Percentiles rank a stretch among this genome's conserved stretches.
These are phyloP conservation scores for Picochlorum sp. DNA, from an alignment of 139 green algal species.

Conservation along the genomic window DNA sequence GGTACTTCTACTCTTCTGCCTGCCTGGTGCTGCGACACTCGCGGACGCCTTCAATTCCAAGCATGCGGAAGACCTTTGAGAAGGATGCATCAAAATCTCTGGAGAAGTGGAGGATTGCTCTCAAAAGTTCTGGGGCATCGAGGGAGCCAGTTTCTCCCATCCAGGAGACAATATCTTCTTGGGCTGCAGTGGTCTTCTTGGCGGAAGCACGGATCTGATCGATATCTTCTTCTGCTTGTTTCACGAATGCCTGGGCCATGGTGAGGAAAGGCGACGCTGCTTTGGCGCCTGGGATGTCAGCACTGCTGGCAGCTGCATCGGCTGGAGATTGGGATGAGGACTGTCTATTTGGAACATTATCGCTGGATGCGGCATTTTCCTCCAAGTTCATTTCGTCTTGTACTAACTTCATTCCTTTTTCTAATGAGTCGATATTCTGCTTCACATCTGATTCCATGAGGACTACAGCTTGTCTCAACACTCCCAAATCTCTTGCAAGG, in stretches of 20 bases:
- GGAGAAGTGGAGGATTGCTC: slow-evolving; percentile 16
- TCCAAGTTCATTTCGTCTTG: slow-evolving; percentile 11
- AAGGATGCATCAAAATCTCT: slow-evolving; percentile 22
- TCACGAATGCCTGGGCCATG: slow-evolving; percentile 16
- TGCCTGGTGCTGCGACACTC: too few relatives aligned
- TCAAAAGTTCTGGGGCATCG: slow-evolving; percentile 8
- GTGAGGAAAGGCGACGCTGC: background rate
- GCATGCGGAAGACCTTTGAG: background rate
- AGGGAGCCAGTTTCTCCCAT: slow-evolving; percentile 19
- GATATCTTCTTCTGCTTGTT: background rate
- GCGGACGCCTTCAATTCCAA: background rate
- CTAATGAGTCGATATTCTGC: slow-evolving; percentile 22
- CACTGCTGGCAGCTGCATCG: slow-evolving; percentile 20
- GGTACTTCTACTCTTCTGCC: too few relatives aligned
- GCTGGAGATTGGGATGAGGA: background rate
- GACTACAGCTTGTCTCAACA: background rate
- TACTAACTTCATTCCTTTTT: slow-evolving; percentile 16
- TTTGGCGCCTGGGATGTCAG: background rate
- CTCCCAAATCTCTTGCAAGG: slow-evolving; percentile 15
- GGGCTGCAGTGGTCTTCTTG: slow-evolving; percentile 3
- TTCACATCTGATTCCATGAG: slow-evolving; percentile 19
- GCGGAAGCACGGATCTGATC: background rate
- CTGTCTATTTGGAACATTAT: background rate
- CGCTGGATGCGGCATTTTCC: slow-evolving; percentile 1
- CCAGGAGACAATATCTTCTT: slow-evolving; percentile 7